A percentile compares a stretch with the other conserved stretches of the same genome.
Conservation (phyloP, 2,329 filamentous ascomycete genomes). For the Shiraia sp. region DNA sequence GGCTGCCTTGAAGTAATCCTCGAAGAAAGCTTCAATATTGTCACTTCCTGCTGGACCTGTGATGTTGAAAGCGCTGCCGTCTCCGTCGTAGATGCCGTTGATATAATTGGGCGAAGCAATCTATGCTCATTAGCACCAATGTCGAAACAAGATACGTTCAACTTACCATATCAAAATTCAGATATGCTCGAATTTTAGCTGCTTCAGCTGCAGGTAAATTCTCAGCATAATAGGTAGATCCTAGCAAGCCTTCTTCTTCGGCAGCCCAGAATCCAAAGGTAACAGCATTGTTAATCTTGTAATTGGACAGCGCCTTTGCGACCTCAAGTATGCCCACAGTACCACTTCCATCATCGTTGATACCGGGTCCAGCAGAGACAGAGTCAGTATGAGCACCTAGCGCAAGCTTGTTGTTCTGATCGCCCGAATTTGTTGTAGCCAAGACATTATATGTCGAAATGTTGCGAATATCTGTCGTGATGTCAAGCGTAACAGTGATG, state of each 20-base stretch:
- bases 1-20: slow-evolving; percentile 37
- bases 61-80: slow-evolving; percentile 58
- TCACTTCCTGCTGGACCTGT: slow-evolving; percentile 66
- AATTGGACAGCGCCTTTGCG: slow-evolving; percentile 67
- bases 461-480: slow-evolving; percentile 52
- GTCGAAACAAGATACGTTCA: too few relatives aligned
- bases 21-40: slow-evolving; percentile 66
- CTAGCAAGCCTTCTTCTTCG: slow-evolving; percentile 66
- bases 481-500: slow-evolving; percentile 45
- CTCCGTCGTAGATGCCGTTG: slow-evolving; percentile 61
- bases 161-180: slow-evolving; percentile 69
- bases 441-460: slow-evolving; percentile 57
- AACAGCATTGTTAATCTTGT: slow-evolving; percentile 68
- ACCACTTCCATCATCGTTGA: slow-evolving; percentile 79
- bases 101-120: slow-evolving; percentile 66
- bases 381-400: slow-evolving; percentile 66
- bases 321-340: slow-evolving; percentile 63
- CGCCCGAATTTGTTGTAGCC: slow-evolving; percentile 62
- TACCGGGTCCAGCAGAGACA: slow-evolving; percentile 66
- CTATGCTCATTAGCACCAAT: background rate
- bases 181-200: slow-evolving; percentile 66
- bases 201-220: slow-evolving; percentile 54
- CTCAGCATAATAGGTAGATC: slow-evolving; percentile 61
- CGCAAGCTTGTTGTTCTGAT: slow-evolving; percentile 61
- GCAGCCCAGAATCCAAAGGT: slow-evolving; percentile 70